Conservation (phyloP, 1,284 basidiomycete genomes). For the Austroboletus niveus region DNA sequence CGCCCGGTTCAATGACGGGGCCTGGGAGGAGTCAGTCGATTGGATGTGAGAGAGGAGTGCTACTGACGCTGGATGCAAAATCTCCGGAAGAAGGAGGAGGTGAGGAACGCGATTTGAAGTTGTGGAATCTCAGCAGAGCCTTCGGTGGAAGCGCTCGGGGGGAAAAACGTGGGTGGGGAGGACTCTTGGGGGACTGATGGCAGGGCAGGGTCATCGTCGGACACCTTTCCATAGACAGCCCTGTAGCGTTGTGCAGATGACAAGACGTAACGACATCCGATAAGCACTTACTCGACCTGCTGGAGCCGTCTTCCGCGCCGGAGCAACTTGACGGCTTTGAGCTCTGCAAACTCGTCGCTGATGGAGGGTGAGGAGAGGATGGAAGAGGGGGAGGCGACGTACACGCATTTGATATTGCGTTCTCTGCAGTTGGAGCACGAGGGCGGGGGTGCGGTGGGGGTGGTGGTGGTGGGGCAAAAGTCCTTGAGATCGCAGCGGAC, state of each 20-base stretch:
- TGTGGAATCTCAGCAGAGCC: conserved; percentile 55
- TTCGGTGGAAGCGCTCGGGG: conserved; percentile 4
- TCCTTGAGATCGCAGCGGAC: conserved; percentile 83
- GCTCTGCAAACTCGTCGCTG: conserved; percentile 85
- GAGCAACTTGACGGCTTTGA: conserved; percentile 83
- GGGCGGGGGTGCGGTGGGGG: conserved; percentile 14
- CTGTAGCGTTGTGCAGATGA: conserved; percentile 30
- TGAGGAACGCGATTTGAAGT: conserved; percentile 75
- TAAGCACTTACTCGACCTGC: conserved; percentile 65
- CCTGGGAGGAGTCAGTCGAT: conserved; percentile 38
- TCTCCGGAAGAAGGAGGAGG: conserved; percentile 77
- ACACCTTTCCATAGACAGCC: conserved; percentile 59
- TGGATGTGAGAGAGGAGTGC: conserved; percentile 6
- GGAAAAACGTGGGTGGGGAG: conserved; percentile 29
- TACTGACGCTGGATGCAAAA: conserved; percentile 78
- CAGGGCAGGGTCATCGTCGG: conserved; percentile 39
- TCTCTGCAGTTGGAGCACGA: conserved; percentile 86
- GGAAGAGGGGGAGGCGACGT: conserved; percentile 38
- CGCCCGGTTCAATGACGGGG: conserved; percentile 69
- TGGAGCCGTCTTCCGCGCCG: conserved; percentile 81
- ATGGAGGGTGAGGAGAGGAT: conserved; percentile 7
- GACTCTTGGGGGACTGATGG: conserved; percentile 34
- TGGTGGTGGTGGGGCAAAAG: conserved; percentile 41
- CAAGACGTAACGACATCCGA: conserved; percentile 3
- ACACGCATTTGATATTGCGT: conserved; percentile 83